Conservation (phyloP, 179 eudicot species). For the Silene vulgaris region DNA sequence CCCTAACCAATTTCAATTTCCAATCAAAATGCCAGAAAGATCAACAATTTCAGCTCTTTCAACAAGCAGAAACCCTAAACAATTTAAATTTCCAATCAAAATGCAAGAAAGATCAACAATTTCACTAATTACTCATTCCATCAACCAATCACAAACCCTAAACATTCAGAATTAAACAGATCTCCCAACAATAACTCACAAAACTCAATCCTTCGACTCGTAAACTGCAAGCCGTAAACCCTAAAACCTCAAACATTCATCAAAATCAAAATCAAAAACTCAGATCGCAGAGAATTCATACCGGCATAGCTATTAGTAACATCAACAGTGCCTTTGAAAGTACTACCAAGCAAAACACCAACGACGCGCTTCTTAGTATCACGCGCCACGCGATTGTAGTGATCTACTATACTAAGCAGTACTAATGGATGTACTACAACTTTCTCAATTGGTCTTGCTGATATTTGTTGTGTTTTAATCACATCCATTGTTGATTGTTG, state of each 20-base stretch:
- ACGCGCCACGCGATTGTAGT: slow-evolving; percentile 88
- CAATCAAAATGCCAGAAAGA: too few species aligned
- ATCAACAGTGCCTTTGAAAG: slow-evolving; percentile 73
- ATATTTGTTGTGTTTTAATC: slow-evolving; percentile 75
- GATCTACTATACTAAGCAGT: slow-evolving; percentile 82
- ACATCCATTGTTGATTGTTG: slow-evolving; percentile 51
- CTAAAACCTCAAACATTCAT: neutral
- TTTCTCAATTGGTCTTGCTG: slow-evolving; percentile 64
- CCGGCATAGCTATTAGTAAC: slow-evolving; percentile 91
- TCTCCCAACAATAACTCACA: neutral
- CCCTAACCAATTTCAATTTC: neutral
- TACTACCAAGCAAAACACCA: slow-evolving; percentile 74
- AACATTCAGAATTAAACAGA: neutral
- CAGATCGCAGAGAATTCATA: slow-evolving; percentile 17
- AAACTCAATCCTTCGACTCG: neutral
- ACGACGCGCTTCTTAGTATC: slow-evolving; percentile 88
- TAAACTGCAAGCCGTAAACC: slow-evolving; percentile 14
- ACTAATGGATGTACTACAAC: slow-evolving; percentile 89
- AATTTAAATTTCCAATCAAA: too few species aligned
- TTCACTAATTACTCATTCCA: neutral
- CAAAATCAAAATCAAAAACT: neutral
- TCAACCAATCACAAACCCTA: slow-evolving; percentile 5
- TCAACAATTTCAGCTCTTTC: neutral
- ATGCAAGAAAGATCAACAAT: too few species aligned
- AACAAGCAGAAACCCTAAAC: neutral